Evolutionary conservation across 495 filamentous ascomycete species (phyloP).

Genomic region (Tuber brumale): DNA sequence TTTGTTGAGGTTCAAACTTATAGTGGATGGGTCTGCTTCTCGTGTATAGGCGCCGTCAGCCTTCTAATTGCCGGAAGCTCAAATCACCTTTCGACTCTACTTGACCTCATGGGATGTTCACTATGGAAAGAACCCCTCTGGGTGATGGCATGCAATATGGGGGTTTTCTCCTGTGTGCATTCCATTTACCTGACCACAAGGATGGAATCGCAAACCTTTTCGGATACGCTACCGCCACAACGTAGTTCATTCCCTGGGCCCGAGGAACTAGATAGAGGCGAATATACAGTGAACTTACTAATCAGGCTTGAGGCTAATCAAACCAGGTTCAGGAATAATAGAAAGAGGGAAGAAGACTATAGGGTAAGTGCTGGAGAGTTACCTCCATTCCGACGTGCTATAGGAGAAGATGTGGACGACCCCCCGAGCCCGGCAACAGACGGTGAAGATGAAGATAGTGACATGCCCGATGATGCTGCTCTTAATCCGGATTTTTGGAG

Average conservation of each 20-base stretch:
- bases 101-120: neutral
- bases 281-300: neutral
- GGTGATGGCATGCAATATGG: neutral
- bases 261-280: neutral
- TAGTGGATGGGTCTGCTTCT: neutral
- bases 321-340: neutral
- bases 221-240: neutral
- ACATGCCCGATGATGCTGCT: neutral
- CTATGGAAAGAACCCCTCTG: neutral
- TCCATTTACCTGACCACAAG: neutral
- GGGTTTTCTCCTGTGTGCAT: neutral
- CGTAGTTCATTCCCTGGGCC: neutral
- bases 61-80: neutral
- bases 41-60: neutral
- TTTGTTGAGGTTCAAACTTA: neutral
- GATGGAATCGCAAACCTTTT: neutral
- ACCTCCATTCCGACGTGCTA: neutral
- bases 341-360: neutral
- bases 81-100: neutral
- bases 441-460: neutral
- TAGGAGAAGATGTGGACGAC: neutral
- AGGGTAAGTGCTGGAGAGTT: neutral
- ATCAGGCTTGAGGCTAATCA: neutral
- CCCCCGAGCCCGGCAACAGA: neutral
- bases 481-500: neutral